Evolutionary conservation across 2,329 filamentous ascomycete species (phyloP), one percentile per base, ranked within the genome.

Genomic region (Bimuria novae-zelandiae): DNA sequence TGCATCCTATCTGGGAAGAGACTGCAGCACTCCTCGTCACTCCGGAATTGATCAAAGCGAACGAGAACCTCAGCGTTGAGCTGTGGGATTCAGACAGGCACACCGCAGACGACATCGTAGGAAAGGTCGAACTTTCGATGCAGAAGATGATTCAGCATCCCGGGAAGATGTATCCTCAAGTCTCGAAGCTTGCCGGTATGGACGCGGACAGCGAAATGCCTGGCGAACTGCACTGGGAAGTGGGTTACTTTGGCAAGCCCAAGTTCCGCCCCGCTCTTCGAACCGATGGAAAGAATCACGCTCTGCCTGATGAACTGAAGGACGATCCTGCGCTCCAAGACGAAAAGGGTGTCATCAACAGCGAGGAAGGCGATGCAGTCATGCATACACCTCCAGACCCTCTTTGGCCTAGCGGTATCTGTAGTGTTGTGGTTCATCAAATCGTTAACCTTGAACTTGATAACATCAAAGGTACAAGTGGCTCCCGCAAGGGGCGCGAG

Each of bases 41-140:
- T 0, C 84, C 90, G 0, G 92, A 97, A 59, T 81, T 96, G 48
- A 90, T 97, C 78, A 95, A 94, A 75, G 93, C 89, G 0, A 88
- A 97, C 59, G 94, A 99, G 76, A 91, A 94, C 68, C 81, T 97
- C 3, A 93, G 91, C 8, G 87, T 97, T 59, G 93, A 97, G 71
- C 83, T 97, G 0, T 97, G 94, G 94, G 94, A 97, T 73, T 96
- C 90, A 45, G 94, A 97, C 72, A 84, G 92, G 40, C 90, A 89
- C 35, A 94, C 90, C 8, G 90, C 93, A 0, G 94, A 97, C 68
- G 94, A 97, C 64, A 89, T 97, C 40, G 92, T 97, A 12, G 94
- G 94, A 49, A 97, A 97, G 74, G 85, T 97, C 16, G 92, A 97
- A 69, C 78, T 97, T 3, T 93, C 90, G 30, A 91, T 99, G 70